Percentiles rank a stretch among this genome's conserved stretches.
Evolutionary conservation across 2,329 filamentous ascomycete genomes (phyloP).

Genomic region (Neofusicoccum sp.): DNA sequence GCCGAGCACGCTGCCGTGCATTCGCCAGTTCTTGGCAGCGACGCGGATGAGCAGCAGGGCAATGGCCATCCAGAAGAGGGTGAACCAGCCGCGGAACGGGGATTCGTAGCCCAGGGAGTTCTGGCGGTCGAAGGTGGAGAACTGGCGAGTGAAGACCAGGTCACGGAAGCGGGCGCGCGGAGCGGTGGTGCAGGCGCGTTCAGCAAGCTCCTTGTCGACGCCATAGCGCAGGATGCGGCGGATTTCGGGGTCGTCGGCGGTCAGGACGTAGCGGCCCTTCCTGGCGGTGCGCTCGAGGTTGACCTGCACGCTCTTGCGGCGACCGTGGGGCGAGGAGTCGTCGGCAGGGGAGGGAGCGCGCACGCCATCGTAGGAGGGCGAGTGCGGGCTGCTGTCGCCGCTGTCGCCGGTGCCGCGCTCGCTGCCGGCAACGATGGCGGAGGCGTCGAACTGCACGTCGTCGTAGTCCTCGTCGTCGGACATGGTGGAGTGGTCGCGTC

Average conservation of each 20-base stretch:
- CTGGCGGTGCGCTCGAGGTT: conserved; percentile 49
- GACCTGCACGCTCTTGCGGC: conserved; percentile 49
- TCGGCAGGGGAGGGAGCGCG: conserved; percentile 2
- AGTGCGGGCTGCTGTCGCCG: background rate
- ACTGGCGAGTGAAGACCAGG: conserved; percentile 71
- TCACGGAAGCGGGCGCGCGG: conserved; percentile 47
- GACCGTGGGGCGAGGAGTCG: conserved; percentile 16
- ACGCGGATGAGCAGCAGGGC: conserved; percentile 68
- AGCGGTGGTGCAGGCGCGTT: conserved; percentile 29
- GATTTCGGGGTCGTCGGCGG: conserved; percentile 53
- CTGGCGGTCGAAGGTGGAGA: conserved; percentile 74
- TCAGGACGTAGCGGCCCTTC: conserved; percentile 52
- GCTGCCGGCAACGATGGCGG: conserved; percentile 40
- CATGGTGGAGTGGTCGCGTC: background rate
- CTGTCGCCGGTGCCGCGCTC: conserved; percentile 28
- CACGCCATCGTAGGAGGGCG: conserved; percentile 16
- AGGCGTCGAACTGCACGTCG: conserved; percentile 39
- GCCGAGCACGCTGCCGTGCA: conserved; percentile 69
- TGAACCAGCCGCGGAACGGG: conserved; percentile 79
- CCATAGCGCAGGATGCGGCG: conserved; percentile 49
- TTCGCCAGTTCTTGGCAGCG: conserved; percentile 67
- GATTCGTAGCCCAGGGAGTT: conserved; percentile 67
- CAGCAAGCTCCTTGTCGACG: conserved; percentile 46
- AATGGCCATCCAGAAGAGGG: conserved; percentile 75
- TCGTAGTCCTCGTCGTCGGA: conserved; percentile 47